Evolutionary conservation across 495 filamentous ascomycete genomes (phyloP).

Genomic region (Hypoxylon rickii): DNA sequence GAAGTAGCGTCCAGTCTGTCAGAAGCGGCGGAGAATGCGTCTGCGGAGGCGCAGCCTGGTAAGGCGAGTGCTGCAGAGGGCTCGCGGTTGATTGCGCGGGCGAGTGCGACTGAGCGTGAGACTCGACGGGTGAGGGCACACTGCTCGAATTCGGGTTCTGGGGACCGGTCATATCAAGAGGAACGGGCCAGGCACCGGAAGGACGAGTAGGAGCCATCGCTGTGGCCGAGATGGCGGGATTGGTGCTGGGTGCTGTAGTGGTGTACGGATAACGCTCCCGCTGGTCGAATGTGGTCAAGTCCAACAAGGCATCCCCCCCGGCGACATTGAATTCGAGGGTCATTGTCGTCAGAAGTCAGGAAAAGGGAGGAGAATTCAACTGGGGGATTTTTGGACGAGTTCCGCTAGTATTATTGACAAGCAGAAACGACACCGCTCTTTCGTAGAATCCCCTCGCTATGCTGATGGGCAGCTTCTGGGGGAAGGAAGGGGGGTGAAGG

Average conservation of each 20-base stretch:
- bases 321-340: constrained; percentile 60
- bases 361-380: constrained; percentile 40
- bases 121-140: constrained; percentile 51
- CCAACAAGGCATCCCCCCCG: constrained; percentile 57
- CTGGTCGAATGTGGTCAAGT: constrained; percentile 57
- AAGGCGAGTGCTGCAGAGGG: constrained; percentile 54
- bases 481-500: constrained; percentile 30
- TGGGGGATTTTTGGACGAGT: constrained; percentile 42
- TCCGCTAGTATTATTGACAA: constrained; percentile 45
- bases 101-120: constrained; percentile 52
- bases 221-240: constrained; percentile 45
- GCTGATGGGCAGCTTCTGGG: constrained; percentile 32
- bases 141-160: constrained; percentile 48
- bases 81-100: constrained; percentile 48
- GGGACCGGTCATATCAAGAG: constrained; percentile 50
- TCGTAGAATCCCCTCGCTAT: constrained; percentile 37
- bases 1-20: constrained; percentile 56
- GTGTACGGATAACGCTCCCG: constrained; percentile 58
- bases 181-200: constrained; percentile 46
- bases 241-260: constrained; percentile 47
- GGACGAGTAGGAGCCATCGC: constrained; percentile 52
- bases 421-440: constrained; percentile 46
- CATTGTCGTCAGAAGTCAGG: constrained; percentile 52
- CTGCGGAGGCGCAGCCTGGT: constrained; percentile 45
- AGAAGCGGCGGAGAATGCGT: constrained; percentile 48